Conservation (phyloP, 2,329 filamentous ascomycete genomes). For the Metarhizium brunneum region DNA sequence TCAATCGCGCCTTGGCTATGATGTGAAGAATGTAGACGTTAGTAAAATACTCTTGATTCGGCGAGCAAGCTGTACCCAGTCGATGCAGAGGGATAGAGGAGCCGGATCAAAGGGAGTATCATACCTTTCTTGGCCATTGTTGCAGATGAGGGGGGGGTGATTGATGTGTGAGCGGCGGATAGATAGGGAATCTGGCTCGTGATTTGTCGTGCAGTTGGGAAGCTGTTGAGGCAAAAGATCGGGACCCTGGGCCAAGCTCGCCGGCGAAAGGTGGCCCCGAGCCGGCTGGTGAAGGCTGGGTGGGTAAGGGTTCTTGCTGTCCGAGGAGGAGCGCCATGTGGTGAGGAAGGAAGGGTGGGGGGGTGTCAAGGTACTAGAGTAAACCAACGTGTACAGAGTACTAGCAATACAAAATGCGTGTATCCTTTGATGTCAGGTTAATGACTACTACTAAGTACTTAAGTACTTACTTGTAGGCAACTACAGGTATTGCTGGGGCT, state of each 20-base stretch:
- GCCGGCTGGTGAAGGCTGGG: neutral
- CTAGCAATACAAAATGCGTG: too few relatives aligned
- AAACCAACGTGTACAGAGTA: too few relatives aligned
- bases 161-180: neutral
- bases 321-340: too few relatives aligned
- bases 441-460: too few relatives aligned
- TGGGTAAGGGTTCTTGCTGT: too few relatives aligned
- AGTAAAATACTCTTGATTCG: slow-evolving; percentile 5
- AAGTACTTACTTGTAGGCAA: too few relatives aligned
- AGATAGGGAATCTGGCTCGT: slow-evolving; percentile 8
- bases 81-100: neutral
- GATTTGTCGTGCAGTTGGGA: slow-evolving; percentile 1
- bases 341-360: too few relatives aligned
- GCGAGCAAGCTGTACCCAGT: neutral
- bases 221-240: neutral
- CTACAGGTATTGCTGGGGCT: too few relatives aligned
- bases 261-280: neutral
- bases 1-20: slow-evolving; percentile 79
- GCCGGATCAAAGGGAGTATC: neutral
- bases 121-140: slow-evolving; percentile 18
- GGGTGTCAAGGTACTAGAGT: too few relatives aligned
- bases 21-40: neutral
- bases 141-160: neutral
- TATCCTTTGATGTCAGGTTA: too few relatives aligned
- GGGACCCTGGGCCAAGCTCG: neutral